Conservation (phyloP, 257 asterid genomes). For the Solanum verrucosum region DNA sequence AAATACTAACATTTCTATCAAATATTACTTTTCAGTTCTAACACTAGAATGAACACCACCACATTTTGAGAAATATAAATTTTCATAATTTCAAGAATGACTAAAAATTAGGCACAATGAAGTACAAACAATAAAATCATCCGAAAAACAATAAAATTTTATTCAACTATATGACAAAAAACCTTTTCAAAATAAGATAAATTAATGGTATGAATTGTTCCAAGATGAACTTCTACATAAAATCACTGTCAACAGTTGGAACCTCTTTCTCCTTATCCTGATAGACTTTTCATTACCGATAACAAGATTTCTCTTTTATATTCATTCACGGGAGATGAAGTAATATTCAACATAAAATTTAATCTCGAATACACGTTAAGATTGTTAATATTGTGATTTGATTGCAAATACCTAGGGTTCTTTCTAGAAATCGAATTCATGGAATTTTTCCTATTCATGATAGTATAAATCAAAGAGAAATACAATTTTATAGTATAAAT, state of each 20-base stretch:
- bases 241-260: no score
- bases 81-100: neutral
- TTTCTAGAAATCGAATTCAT: neutral
- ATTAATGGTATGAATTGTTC: neutral
- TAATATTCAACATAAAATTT: neutral
- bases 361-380: neutral
- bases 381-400: neutral
- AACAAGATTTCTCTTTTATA: neutral
- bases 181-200: neutral
- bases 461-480: neutral
- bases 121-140: neutral
- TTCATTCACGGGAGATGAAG: neutral
- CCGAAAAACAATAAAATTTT: neutral
- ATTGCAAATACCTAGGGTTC: neutral
- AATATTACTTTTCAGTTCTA: neutral
- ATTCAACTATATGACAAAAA: neutral
- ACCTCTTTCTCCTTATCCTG: neutral
- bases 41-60: neutral
- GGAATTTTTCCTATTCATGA: neutral
- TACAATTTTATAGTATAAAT: no score
- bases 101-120: neutral
- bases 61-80: neutral
- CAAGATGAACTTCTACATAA: neutral
- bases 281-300: neutral
- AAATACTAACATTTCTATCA: neutral